phyloP scores from a whole-genome alignment of 2,329 filamentous ascomycete species.

The Aspergillus ruber region DNA sequence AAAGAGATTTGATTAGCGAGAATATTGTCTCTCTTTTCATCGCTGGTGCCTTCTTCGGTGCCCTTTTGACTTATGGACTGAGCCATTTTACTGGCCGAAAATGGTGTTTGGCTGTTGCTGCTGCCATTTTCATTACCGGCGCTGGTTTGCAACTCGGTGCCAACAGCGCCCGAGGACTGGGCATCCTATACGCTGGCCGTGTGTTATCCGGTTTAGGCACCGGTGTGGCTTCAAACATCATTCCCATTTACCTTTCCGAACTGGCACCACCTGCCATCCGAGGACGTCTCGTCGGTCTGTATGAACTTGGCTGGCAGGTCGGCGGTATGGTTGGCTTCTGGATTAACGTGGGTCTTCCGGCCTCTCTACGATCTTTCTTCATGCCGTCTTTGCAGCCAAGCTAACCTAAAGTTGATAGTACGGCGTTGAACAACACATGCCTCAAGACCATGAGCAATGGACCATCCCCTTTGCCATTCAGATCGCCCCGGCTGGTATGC shows the following conservation, averaged over 20 bases:
- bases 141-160: conserved; percentile 67
- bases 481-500: conserved; percentile 25
- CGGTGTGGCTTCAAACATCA: conserved; percentile 51
- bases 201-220: conserved; percentile 54
- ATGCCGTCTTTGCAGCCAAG: conserved; percentile 9
- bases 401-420: conserved; percentile 32
- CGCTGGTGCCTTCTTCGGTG: conserved; percentile 76
- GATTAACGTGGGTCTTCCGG: conserved; percentile 36
- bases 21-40: conserved; percentile 80
- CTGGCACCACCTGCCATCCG: conserved; percentile 53
- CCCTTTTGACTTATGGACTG: conserved; percentile 60
- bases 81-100: conserved; percentile 63
- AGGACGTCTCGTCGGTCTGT: conserved; percentile 52
- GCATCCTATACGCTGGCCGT: conserved; percentile 51
- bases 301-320: conserved; percentile 52
- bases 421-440: conserved; percentile 40
- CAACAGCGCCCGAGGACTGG: conserved; percentile 56
- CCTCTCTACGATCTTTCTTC: neutral
- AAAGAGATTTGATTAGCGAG: conserved; percentile 52
- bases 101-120: conserved; percentile 56
- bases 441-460: conserved; percentile 24
- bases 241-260: conserved; percentile 56
- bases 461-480: conserved; percentile 29
- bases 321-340: conserved; percentile 47
- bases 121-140: conserved; percentile 61